Conservation (phyloP, 495 filamentous ascomycete genomes). For the Xylaria curta region DNA sequence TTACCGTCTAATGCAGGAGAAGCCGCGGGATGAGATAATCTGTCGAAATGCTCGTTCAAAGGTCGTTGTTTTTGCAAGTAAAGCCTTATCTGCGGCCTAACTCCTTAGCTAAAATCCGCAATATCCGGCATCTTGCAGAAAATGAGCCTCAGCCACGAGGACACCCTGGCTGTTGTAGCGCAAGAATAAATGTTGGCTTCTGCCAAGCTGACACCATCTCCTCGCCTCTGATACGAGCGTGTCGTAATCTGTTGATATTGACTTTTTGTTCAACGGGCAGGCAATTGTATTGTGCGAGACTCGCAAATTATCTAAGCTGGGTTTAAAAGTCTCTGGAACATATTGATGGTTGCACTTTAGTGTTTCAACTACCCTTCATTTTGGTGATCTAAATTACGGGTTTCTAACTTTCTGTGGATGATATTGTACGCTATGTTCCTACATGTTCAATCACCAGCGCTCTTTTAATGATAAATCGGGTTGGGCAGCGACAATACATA, state of each 20-base stretch:
- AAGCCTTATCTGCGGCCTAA: conserved; percentile 14
- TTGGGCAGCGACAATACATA: neutral
- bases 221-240: neutral
- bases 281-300: neutral
- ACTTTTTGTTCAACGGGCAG: neutral
- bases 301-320: conserved; percentile 1
- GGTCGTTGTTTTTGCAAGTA: neutral
- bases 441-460: neutral
- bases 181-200: neutral
- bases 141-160: neutral
- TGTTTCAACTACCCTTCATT: neutral
- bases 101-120: conserved; percentile 5
- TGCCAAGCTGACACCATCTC: conserved; percentile 1
- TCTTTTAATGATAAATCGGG: neutral
- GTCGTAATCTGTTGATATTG: neutral
- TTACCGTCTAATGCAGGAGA: neutral
- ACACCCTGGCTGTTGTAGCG: neutral
- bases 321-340: neutral
- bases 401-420: conserved; percentile 16
- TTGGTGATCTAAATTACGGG: conserved; percentile 1
- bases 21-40: neutral
- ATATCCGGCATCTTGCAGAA: conserved; percentile 13
- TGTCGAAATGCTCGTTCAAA: neutral
- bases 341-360: neutral
- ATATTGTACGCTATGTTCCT: conserved; percentile 11